A percentile compares a stretch with the other conserved stretches of the same genome.
phyloP scores from a whole-genome alignment of 768 basidiomycete species.

The Postia placenta region DNA sequence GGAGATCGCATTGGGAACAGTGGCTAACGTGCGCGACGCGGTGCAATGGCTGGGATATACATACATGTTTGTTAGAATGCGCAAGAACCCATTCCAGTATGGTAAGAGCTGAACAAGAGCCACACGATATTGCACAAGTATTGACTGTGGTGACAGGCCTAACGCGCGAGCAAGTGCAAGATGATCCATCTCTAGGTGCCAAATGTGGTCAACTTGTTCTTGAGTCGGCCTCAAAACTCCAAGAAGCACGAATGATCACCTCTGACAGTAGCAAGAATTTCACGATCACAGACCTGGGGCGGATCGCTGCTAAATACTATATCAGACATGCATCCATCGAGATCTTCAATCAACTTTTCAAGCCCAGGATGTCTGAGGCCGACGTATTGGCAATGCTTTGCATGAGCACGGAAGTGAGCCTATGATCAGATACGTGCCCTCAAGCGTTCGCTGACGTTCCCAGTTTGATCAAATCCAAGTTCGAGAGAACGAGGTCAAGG shows the following conservation, averaged over 20 bases:
- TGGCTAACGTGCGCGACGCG: slow-evolving; percentile 79
- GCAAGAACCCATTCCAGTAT: slow-evolving; percentile 82
- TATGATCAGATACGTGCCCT: background rate
- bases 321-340: slow-evolving; percentile 82
- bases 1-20: slow-evolving; percentile 92
- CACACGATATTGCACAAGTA: background rate
- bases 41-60: slow-evolving; percentile 96
- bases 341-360: slow-evolving; percentile 76
- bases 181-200: slow-evolving; percentile 69
- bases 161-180: slow-evolving; percentile 51
- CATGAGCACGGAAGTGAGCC: slow-evolving; percentile 79
- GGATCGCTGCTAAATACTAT: slow-evolving; percentile 96
- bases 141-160: slow-evolving; percentile 49
- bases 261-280: slow-evolving; percentile 62
- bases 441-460: background rate
- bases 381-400: slow-evolving; percentile 84
- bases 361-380: slow-evolving; percentile 85
- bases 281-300: slow-evolving; percentile 81
- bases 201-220: slow-evolving; percentile 66
- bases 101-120: slow-evolving; percentile 36
- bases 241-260: slow-evolving; percentile 73
- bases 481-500: slow-evolving; percentile 82
- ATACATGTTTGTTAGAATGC: slow-evolving; percentile 93
- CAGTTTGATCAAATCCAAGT: slow-evolving; percentile 95
- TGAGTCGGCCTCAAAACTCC: slow-evolving; percentile 59